Base-by-base conservation (phyloP, 2,329 filamentous ascomycete genomes). In the Exophiala viscosa region DNA sequence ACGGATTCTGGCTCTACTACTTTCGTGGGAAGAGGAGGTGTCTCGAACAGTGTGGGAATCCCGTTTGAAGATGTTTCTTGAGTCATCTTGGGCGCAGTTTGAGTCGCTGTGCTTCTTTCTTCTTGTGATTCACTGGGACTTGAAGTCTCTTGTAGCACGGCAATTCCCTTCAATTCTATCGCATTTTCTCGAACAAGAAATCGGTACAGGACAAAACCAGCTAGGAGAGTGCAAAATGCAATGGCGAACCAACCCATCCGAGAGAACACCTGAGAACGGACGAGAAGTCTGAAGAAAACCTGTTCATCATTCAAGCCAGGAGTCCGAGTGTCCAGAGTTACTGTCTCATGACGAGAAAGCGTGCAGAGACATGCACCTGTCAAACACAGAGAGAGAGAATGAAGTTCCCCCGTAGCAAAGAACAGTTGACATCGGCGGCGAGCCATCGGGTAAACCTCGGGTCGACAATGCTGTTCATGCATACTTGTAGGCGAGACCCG, bases 181-280 rank as follows among this genome's bases (percentile, higher is more conserved):
- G 20, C 45, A 35, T 45, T 38, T n/a, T 52, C 14, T 35, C 42
- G 50, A 18, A 42, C 18, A 40, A 44, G n/a, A 15, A 55, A 50
- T 17, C 36, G 51, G 45, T 58, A 61, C n/a, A 61, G 45, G 32
- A 58, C n/a, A 39, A 45, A 57, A 18, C 52, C 54, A n/a, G 52
- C 54, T 39, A 61, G 39, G 6, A 54, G 33, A n/a, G 57, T 58
- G 44, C 49, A 55, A 23, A 50, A 52, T 39, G 35, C 57, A 20
- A 50, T 42, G 9, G 49, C 54, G 17, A 61, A 15, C 57, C 57
- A 61, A 40, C 49, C 59, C 59, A 61, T 61, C 48, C 34, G 36
- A 53, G 17, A 32, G 15, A 39, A n/a, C 15, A 42, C 42, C 15
- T 23, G n/a, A 35, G 50, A 23, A n/a, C 18, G 28, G 28, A 31